Evolutionary conservation across 139 green algal genomes (phyloP), one percentile per base, ranked within the genome.

Genomic region (Closterium sp.): DNA sequence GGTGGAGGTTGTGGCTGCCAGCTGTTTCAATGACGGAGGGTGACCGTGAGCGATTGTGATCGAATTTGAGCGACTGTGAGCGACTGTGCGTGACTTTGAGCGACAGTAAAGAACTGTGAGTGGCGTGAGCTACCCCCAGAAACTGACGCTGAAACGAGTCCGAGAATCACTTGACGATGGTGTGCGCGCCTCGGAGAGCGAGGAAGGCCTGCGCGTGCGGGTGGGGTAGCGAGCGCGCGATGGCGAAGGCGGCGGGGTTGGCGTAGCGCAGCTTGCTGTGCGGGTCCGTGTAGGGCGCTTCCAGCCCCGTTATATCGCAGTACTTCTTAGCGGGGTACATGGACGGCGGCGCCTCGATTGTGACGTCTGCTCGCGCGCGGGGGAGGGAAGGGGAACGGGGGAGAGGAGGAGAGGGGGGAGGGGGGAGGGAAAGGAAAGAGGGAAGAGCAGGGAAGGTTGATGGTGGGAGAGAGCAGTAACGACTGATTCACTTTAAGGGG

Each of bases 281-380:
- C 0, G 95, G 95, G 38, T 97, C 95, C 27, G 89, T 92, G 89
- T 97, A 97, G 2, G 93, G 91, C 9, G 95, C 92, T 89, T 94
- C 29, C 38, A 92, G 93, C 34, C 95, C 95, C 24, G 95, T 97
- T 22, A 97, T 90, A 79, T 97, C 95, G 89, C 95, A 97, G 95
- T 97, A 97, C 32, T 95, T 94, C 89, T 97, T 97, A 24, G 94
- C 28, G n/a, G 95, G 95, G 31, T 97, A 97, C 86, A 95, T 94
- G 34, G 95, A 96, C 0, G 95, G 95, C 28, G 95, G 95, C 79
- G 95, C 94, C 31, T 97, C 95, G 5, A 97, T 92, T 84, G 89
- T 97, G 19, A 94, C 93, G 34, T 97, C 92, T 95, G 92, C 13
- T 2, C 28, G 85, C 27, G 85, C 90, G 89, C 17, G 62, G 62